Conservation (phyloP, 1,284 basidiomycete species). For the Pyrrhoderma lamaoense region DNA sequence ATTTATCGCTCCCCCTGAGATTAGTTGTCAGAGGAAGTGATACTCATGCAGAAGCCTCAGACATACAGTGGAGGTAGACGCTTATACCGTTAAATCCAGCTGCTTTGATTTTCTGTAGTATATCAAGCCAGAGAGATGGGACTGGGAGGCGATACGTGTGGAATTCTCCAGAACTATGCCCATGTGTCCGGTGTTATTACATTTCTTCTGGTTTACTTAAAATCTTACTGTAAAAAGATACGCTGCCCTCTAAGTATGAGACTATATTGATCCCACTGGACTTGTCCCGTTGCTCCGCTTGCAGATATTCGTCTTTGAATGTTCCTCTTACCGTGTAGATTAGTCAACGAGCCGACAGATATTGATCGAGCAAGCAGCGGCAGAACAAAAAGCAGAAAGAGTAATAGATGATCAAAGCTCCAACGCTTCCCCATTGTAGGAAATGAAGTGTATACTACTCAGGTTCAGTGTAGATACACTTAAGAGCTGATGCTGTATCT, state of each 20-base stretch:
- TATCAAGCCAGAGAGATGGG: constrained; percentile 73
- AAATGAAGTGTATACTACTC: too few relatives aligned
- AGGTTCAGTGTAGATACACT: too few relatives aligned
- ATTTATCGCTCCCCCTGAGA: constrained; percentile 53
- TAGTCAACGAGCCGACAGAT: too few relatives aligned
- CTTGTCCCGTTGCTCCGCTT: constrained; percentile 10
- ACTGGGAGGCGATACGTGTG: constrained; percentile 79
- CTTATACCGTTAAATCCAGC: constrained; percentile 74
- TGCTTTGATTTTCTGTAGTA: constrained; percentile 75
- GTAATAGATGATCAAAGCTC: too few relatives aligned
- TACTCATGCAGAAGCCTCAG: neutral
- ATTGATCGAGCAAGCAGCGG: too few relatives aligned
- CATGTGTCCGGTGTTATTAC: too few relatives aligned
- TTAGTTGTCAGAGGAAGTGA: constrained; percentile 8
- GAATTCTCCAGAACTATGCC: constrained; percentile 52
- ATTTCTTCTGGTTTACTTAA: too few relatives aligned
- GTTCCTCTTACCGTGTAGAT: too few relatives aligned
- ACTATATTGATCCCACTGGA: constrained; percentile 16
- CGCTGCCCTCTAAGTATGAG: constrained; percentile 16
- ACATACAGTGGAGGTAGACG: constrained; percentile 55
- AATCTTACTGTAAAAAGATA: constrained; percentile 16
- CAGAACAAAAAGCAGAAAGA: too few relatives aligned
- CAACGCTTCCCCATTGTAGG: too few relatives aligned
- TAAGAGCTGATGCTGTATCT: too few relatives aligned
- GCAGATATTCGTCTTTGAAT: constrained; percentile 1